Conservation (phyloP, 139 green algal species). For the Coccomyxa sp. region DNA sequence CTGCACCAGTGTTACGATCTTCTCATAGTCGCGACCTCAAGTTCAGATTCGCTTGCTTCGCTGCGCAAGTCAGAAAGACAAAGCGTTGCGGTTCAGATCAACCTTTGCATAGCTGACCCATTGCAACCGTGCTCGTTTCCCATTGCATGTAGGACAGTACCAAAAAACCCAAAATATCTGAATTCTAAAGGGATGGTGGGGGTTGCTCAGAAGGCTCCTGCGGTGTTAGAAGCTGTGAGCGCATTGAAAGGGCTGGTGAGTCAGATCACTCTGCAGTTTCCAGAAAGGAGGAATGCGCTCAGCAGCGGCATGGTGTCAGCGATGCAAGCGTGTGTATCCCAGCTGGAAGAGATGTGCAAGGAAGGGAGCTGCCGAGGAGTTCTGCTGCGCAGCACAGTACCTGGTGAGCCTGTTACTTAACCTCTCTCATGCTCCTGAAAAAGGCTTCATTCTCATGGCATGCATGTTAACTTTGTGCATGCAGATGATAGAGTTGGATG, state of each 20-base stretch:
- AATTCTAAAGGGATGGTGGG: no score
- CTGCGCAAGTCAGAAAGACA: no score
- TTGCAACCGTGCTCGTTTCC: no score
- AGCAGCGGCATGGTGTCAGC: neutral
- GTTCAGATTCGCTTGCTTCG: no score
- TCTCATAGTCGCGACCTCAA: no score
- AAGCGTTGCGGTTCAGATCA: no score
- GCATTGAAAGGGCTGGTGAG: neutral
- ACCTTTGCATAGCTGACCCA: no score
- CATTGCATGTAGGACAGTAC: no score
- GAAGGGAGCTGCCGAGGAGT: neutral
- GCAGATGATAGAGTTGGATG: neutral
- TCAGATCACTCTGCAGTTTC: neutral
- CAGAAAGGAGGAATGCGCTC: neutral
- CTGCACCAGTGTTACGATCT: no score
- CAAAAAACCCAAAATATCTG: no score
- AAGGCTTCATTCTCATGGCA: neutral
- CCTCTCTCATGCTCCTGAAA: neutral
- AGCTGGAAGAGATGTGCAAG: neutral
- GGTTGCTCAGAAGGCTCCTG: neutral
- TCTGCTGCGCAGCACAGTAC: neutral
- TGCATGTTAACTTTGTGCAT: neutral
- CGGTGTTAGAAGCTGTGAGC: neutral
- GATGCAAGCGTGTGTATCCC: neutral
- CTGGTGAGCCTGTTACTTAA: neutral